A percentile compares a stretch with the other conserved stretches of the same genome.
phyloP scores from a whole-genome alignment of 1,284 basidiomycete species.

The Ceratobasidium sp. region DNA sequence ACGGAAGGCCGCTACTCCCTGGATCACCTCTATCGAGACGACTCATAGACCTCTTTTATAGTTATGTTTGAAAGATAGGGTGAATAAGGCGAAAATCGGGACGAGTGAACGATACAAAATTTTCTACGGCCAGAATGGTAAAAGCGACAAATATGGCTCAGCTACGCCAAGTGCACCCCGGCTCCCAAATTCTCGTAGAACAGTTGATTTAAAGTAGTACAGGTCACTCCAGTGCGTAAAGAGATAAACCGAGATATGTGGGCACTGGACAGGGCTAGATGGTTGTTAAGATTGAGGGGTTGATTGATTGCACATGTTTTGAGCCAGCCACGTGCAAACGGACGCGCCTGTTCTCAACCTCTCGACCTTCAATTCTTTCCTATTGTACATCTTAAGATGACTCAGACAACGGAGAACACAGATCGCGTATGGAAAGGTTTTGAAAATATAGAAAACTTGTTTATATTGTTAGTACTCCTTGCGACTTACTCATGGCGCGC shows the following conservation, averaged over 20 bases:
- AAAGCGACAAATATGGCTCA: not conserved
- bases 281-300: not conserved
- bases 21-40: conserved; percentile 39
- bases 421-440: conserved; percentile 9
- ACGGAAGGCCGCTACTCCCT: conserved; percentile 31
- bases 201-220: not conserved
- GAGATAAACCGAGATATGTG: not conserved
- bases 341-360: not conserved
- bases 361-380: not conserved
- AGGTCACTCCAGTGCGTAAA: not conserved
- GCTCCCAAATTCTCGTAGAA: not conserved
- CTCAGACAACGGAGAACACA: not conserved
- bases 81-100: not conserved
- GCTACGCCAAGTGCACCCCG: no score
- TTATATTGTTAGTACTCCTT: conserved; percentile 29
- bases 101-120: not conserved
- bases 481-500: no score
- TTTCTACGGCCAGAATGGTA: not conserved
- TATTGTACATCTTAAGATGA: not conserved
- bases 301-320: not conserved
- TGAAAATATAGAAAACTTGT: conserved; percentile 1
- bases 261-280: not conserved
- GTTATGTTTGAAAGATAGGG: not conserved
- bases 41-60: conserved; percentile 6
- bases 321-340: conserved; percentile 20